Base-by-base conservation (phyloP, 139 green algal species). In the Chlamydomonas eustigma region DNA sequence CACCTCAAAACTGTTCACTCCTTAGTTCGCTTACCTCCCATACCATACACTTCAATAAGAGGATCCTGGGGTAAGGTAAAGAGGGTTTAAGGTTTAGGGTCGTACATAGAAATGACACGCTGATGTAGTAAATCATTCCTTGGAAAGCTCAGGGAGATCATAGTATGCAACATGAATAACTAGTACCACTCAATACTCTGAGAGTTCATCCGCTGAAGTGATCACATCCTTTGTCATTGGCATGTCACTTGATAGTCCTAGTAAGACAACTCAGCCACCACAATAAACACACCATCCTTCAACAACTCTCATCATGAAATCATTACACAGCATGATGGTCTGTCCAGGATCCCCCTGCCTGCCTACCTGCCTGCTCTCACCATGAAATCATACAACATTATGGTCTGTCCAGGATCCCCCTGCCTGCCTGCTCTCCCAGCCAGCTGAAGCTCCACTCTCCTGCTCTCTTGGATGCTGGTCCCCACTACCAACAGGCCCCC, bases 401-500 rank as follows among this genome's bases (percentile, higher is more conserved):
- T 64, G 0, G 85, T 90, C 69, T 88, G 80, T 34, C 91, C 91
- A 0, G 90, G 90, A 76, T 95, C 91, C 0, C 91, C 91, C 79
- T 94, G 85, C 0, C 88, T 37, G 0, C 84, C 91, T n/a, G 91
- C 86, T 0, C 91, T 71, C 2, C 84, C 92, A 4, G 85, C 67
- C 74, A 96, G 82, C 83, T 96, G 92, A 38, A 88, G 79, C 76
- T 93, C 89, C 1, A 88, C 84, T 30, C 92, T 82, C 37, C 28
- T 35, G 0, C 32, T 69, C 73, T 86, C 81, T 63, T 86, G 74
- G 22, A 37, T 71, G 1, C 77, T 88, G 1, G 87, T 87, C 33
- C 92, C 78, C 1, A 97, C 51, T 0, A 95, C 91, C 25, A 88
- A 65, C 71, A 97, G 83, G 2, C 92, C 92, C 1, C 90, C 91